Evolutionary conservation across 1,284 basidiomycete species (phyloP).

Genomic region (Anthracocystis setariae): DNA sequence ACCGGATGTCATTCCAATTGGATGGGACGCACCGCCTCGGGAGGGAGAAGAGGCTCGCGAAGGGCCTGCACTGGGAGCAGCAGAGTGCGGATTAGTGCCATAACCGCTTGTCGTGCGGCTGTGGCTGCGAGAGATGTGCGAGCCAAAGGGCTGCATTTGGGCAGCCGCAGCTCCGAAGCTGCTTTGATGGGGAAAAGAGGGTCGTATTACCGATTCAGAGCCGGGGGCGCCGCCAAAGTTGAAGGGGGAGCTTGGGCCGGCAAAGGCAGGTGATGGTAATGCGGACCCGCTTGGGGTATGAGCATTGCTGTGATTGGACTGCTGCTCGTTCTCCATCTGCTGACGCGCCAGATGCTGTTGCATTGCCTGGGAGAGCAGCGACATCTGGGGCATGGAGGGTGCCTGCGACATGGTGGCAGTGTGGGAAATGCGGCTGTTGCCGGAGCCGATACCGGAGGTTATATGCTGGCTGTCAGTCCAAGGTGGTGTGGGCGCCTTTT

Average conservation of each 20-base stretch:
- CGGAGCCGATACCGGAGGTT: constrained; percentile 14
- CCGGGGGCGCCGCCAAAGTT: constrained; percentile 11
- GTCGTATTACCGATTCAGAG: constrained; percentile 12
- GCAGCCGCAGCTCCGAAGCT: constrained; percentile 26
- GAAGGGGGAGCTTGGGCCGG: constrained; percentile 27
- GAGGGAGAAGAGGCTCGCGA: constrained; percentile 44
- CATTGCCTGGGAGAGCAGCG: constrained; percentile 52
- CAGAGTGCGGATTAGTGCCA: constrained; percentile 40
- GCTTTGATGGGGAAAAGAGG: constrained; percentile 19
- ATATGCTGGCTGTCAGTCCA: constrained; percentile 14
- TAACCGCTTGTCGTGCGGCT: constrained; percentile 39
- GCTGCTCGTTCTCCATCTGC: constrained; percentile 21
- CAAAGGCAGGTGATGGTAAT: constrained; percentile 35
- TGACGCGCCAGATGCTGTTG: constrained; percentile 49
- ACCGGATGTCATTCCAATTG: constrained; percentile 14
- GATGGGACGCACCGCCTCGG: constrained; percentile 16
- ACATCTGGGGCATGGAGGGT: constrained; percentile 36
- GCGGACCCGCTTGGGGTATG: constrained; percentile 37
- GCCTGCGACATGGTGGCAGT: constrained; percentile 38
- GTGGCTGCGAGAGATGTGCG: constrained; percentile 13
- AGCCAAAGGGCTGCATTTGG: constrained; percentile 23
- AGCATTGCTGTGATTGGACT: constrained; percentile 9
- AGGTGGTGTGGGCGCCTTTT: constrained; percentile 34
- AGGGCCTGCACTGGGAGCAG: constrained; percentile 44
- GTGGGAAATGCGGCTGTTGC: constrained; percentile 7